These are phyloP conservation scores for Chaetoceros tenuissimus DNA, from an alignment of 108 stramenopile species.

Conservation along the genomic window DNA sequence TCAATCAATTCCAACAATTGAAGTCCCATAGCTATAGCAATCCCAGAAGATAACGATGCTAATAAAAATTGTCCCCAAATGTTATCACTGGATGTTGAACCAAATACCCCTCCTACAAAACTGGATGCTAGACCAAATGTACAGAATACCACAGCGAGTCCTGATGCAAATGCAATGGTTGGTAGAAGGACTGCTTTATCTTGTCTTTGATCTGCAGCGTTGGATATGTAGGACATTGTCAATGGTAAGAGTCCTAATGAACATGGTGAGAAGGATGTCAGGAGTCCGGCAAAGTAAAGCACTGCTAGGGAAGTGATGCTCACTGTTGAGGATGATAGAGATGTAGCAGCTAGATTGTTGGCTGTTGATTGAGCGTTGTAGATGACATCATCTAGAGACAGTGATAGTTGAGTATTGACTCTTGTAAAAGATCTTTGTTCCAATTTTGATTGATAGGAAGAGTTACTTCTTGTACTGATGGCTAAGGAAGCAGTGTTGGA, in stretches of 20 bases:
- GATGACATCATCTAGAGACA: conserved; percentile 37
- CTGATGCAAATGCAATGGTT: conserved; percentile 48
- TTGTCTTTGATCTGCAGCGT: conserved; percentile 48
- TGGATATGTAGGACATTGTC: conserved; percentile 61
- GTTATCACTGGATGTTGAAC: background rate
- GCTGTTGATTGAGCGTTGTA: conserved; percentile 60
- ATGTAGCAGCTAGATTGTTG: conserved; percentile 30
- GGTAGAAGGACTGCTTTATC: conserved; percentile 53
- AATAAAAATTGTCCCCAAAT: conserved; percentile 15
- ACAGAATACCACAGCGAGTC: conserved; percentile 70
- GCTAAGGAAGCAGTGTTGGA: too few relatives aligned
- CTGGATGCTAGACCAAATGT: conserved; percentile 60
- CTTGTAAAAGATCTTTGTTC: too few relatives aligned
- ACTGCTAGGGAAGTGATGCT: conserved; percentile 39
- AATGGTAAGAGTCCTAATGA: conserved; percentile 71
- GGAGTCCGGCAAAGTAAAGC: conserved; percentile 69
- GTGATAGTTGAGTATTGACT: too few relatives aligned
- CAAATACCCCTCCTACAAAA: conserved; percentile 58
- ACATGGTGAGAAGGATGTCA: conserved; percentile 66
- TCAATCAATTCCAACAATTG: conserved; percentile 61
- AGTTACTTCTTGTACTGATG: too few relatives aligned
- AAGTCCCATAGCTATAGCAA: conserved; percentile 71
- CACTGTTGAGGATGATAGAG: conserved; percentile 11
- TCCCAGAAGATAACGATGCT: conserved; percentile 37
- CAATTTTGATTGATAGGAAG: too few relatives aligned